These are phyloP conservation scores for Diplogelasinospora grovesii DNA, from an alignment of 495 filamentous ascomycete species.

Conservation along the genomic window DNA sequence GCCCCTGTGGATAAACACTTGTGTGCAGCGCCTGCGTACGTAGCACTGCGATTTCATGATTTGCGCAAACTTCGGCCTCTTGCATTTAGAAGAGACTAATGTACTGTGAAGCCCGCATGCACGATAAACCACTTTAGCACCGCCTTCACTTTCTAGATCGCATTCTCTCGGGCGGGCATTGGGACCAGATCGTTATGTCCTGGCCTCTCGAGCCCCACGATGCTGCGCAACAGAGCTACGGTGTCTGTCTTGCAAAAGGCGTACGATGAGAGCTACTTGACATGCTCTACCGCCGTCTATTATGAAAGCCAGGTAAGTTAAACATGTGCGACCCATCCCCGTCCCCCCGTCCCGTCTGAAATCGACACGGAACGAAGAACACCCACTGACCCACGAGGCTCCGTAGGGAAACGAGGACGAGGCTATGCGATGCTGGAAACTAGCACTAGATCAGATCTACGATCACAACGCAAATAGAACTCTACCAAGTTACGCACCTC, in stretches of 20 bases:
- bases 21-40: no score
- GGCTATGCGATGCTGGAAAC: conserved; percentile 86
- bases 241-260: conserved; percentile 87
- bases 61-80: no score
- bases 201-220: conserved; percentile 21
- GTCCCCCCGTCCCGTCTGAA: neutral
- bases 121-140: no score
- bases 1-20: no score
- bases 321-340: neutral
- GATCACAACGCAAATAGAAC: conserved; percentile 75
- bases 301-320: conserved; percentile 81
- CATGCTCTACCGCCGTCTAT: conserved; percentile 90
- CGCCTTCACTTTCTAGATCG: neutral
- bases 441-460: conserved; percentile 84
- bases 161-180: neutral
- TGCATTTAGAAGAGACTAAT: no score
- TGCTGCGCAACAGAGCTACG: conserved; percentile 69
- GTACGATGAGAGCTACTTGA: conserved; percentile 91
- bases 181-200: conserved; percentile 9
- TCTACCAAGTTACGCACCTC: conserved; percentile 61
- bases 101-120: no score
- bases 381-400: conserved; percentile 14
- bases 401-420: conserved; percentile 91
- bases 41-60: no score
- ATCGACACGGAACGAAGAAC: no score